Percentiles rank a stretch among this genome's conserved stretches.
phyloP scores from a whole-genome alignment of 768 basidiomycete species.

The Leccinum aurantiacum region DNA sequence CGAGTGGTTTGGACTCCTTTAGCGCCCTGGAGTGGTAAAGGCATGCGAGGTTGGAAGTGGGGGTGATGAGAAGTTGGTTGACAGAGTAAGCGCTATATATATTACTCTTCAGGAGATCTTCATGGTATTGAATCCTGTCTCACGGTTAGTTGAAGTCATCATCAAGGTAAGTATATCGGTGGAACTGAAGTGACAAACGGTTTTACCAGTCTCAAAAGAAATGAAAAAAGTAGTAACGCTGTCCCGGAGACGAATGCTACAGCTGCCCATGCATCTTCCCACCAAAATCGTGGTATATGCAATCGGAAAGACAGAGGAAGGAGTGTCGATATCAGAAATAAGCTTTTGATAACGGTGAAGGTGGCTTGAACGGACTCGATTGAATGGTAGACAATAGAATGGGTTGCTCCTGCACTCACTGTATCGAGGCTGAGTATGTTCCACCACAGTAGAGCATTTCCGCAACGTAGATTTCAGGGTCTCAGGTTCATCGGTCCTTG shows the following conservation, averaged over 20 bases:
- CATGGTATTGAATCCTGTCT: not conserved
- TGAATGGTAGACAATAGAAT: not conserved
- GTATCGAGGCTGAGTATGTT: no score
- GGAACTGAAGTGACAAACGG: not conserved
- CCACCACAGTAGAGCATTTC: no score
- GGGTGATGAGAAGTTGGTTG: no score
- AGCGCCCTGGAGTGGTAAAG: no score
- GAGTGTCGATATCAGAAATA: constrained; percentile 11
- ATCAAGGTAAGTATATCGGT: not conserved
- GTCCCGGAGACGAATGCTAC: not conserved
- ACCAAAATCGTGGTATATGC: constrained; percentile 20
- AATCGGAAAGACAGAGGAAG: constrained; percentile 17
- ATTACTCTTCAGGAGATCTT: not conserved
- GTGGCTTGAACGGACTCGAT: constrained; percentile 3
- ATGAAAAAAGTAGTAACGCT: not conserved
- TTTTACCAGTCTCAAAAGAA: not conserved
- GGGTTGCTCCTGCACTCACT: not conserved
- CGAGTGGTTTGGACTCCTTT: no score
- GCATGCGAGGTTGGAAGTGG: no score
- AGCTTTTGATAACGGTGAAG: not conserved
- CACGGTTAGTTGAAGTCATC: not conserved
- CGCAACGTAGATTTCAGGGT: no score
- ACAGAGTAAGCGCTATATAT: no score
- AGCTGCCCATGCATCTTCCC: constrained; percentile 10
- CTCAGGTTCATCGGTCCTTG: no score